A percentile compares a stretch with the other conserved stretches of the same genome.
Evolutionary conservation across 768 basidiomycete species (phyloP).

Genomic region (Russula olivacea): DNA sequence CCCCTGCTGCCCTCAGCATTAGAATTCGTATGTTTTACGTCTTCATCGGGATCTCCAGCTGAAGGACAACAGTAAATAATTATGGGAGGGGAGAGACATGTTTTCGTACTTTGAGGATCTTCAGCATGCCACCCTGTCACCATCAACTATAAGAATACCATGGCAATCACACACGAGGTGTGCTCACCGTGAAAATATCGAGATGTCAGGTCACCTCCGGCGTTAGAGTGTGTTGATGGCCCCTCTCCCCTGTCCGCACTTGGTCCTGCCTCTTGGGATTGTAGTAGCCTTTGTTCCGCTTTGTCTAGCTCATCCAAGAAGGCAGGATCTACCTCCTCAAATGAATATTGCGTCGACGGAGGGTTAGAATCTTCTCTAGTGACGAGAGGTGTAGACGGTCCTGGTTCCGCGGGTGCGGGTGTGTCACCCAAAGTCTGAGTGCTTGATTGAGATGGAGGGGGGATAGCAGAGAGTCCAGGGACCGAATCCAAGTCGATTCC

Average conservation of each 20-base stretch:
- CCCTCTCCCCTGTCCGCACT: background rate
- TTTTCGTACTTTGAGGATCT: constrained; percentile 5
- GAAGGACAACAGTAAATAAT: background rate
- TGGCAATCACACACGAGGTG: background rate
- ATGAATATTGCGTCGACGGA: constrained; percentile 24
- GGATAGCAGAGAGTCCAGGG: constrained; percentile 29
- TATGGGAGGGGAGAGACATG: background rate
- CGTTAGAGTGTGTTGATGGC: background rate
- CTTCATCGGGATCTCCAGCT: background rate
- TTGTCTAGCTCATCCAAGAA: constrained; percentile 18
- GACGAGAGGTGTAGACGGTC: background rate
- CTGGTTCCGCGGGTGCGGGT: background rate
- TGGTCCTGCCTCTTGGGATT: background rate
- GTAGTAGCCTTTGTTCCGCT: constrained; percentile 10
- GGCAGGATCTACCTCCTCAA: constrained; percentile 29
- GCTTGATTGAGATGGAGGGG: background rate
- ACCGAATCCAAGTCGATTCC: constrained; percentile 42
- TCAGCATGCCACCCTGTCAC: background rate
- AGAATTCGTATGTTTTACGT: background rate
- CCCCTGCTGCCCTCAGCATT: background rate
- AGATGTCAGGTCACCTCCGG: background rate
- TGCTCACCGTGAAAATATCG: constrained; percentile 16
- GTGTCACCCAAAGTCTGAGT: background rate
- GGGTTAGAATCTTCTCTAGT: background rate
- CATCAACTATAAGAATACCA: background rate